Percentiles rank a stretch among this genome's conserved stretches.
Evolutionary conservation across 2,329 filamentous ascomycete species (phyloP).

Genomic region (Colletotrichum limetticola): DNA sequence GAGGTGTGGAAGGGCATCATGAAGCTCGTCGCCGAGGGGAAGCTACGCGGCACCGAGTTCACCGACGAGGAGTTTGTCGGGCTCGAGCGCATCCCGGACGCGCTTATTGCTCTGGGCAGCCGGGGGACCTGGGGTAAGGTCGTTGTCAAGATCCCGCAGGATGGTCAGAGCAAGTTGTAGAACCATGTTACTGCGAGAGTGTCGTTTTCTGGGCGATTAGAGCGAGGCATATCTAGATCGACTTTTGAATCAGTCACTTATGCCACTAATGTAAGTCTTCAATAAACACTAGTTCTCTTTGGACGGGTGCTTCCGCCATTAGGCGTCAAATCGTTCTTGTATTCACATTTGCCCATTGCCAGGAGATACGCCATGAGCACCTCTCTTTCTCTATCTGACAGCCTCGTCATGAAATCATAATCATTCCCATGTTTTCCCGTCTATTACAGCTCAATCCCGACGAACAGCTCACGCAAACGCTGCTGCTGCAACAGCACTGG

Average conservation of each 20-base stretch:
- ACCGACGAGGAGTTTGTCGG: slow-evolving; percentile 85
- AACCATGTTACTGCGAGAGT: background rate
- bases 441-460: background rate
- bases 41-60: slow-evolving; percentile 85
- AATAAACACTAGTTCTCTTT: background rate
- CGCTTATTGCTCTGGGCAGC: slow-evolving; percentile 80
- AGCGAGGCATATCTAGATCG: background rate
- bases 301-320: background rate
- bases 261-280: background rate
- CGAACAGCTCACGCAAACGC: background rate
- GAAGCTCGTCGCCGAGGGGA: slow-evolving; percentile 78
- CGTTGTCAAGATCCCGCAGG: slow-evolving; percentile 84
- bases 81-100: slow-evolving; percentile 80
- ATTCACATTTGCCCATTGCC: slow-evolving; percentile 4
- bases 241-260: background rate
- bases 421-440: background rate
- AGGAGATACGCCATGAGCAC: background rate
- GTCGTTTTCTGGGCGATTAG: background rate
- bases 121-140: slow-evolving; percentile 97
- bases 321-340: background rate
- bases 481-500: background rate
- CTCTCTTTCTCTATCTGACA: slow-evolving; percentile 7
- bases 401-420: slow-evolving; percentile 28
- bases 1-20: slow-evolving; percentile 87
- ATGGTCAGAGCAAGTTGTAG: slow-evolving; percentile 68